Conservation (phyloP, 2,329 filamentous ascomycete genomes). For the Colletotrichum karsti region DNA sequence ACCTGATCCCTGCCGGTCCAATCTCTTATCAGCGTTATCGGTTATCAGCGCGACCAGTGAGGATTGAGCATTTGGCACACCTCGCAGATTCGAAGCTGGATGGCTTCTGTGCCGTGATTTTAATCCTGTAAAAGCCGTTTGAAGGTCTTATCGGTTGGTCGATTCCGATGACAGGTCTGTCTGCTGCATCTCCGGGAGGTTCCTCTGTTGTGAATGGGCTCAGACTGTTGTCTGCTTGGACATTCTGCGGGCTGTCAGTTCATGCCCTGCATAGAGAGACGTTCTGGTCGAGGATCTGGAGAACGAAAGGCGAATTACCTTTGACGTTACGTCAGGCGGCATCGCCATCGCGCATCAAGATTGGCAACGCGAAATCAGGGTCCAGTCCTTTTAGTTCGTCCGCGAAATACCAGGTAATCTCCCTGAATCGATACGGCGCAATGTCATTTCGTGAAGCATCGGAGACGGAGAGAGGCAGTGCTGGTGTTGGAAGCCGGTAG, state of each 20-base stretch:
- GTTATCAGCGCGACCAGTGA: conserved; percentile 7
- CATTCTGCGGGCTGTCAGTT: background rate
- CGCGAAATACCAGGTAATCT: background rate
- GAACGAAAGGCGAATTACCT: background rate
- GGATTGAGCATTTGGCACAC: conserved; percentile 2
- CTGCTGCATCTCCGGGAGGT: background rate
- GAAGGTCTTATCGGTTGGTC: conserved; percentile 1
- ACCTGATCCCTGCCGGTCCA: background rate
- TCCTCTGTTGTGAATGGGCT: background rate
- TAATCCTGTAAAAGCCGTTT: background rate
- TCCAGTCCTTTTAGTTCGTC: background rate
- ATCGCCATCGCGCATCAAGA: background rate
- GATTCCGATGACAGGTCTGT: background rate
- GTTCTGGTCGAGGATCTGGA: background rate
- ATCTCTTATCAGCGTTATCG: conserved; percentile 18
- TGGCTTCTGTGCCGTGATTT: background rate
- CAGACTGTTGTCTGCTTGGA: background rate
- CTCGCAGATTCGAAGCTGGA: background rate
- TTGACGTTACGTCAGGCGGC: conserved; percentile 6
- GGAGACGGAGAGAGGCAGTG: conserved; percentile 7
- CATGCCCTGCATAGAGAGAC: background rate
- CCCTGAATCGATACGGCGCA: background rate
- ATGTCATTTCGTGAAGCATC: background rate
- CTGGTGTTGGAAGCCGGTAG: background rate
- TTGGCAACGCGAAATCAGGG: background rate